Evolutionary conservation across 106 monocot species (phyloP), one percentile per base, ranked within the genome.

Genomic region (Allium fistulosum): DNA sequence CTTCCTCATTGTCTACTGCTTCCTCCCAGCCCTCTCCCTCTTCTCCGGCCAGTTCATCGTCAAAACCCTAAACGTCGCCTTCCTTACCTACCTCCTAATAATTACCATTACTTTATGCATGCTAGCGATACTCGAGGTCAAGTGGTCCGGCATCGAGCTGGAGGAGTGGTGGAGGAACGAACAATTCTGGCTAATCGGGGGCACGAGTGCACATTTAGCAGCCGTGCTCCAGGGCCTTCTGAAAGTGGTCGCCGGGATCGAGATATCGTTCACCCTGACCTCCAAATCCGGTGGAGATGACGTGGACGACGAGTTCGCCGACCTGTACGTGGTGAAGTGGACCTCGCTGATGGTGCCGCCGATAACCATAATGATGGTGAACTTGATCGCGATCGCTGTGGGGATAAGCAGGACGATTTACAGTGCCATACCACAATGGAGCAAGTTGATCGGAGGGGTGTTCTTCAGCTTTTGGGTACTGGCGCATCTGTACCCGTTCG

Each of bases 191-290:
- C 75, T 92, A 3, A 97, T 90, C 15, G 90, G 90, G 9, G 90
- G 90, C 13, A 90, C 90, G 2, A 85, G 85, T 12, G 90, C 90
- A 4, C 90, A 90, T 45, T 75, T 90, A 4, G 90, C 85, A 4
- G 90, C 90, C 6, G 90, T 90, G 3, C 17, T 90, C 4, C 90
- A 90, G 50, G 90, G 90, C 46, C 58, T 90, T 10, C 77, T 90
- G 4, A 97, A 97, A 63, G 97, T 97, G 11, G 64, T 97, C 46
- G 97, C 97, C 8, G 97, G 97, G 3, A 81, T 97, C 26, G 97
- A 97, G 70, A 92, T 97, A 57, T 97, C 97, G 7, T 97, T 97
- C 92, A 97, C 97, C 2, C 87, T 97, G 17, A 97, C 97, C 11
- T 92, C 97, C 0, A 97, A 97, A 66, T 92, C 97, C 2, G 78